Base-by-base conservation (phyloP, 2,329 filamentous ascomycete species). In the Huntiella savannae region DNA sequence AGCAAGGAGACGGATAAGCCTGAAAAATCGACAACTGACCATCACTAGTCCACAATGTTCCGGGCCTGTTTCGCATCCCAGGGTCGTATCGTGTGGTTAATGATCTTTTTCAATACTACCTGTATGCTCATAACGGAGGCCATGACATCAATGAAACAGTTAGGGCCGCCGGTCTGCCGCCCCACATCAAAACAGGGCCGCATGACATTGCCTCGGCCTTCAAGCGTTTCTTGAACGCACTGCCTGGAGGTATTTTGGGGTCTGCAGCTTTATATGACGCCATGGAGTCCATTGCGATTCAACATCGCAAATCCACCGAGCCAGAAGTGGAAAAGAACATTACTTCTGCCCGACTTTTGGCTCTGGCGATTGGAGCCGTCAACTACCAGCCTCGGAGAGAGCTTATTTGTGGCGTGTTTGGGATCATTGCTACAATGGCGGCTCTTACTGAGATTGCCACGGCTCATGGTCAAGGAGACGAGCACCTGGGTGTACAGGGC, bases 151-250 rank as follows among this genome's bases (percentile, higher is more conserved):
- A 63, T 22, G 65, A 69, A 13, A 81, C 76, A 0, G 72, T 75
- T 22, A 65, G 71, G 33, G 71, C 66, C 43, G 69, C 74, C 4
- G 74, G 66, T 36, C 61, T 82, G 1, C 77, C 78, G 3, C 57
- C 60, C 2, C 74, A 79, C 53, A 73, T 82, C 50, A 66, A 66
- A 34, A 70, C 64, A 40, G 67, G 70, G 5, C 64, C 74, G 3
- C 74, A 81, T 50, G 78, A 82, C 58, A 70, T 82, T 28, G 77
- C 77, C 2, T 77, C 75, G 2, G 67, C 73, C 0, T 80, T 82
- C 59, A 82, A 82, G 54, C 69, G 67, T 10, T 63, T 82, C n/a
- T 61, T 82, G 1, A 66, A 69, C 0, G 71, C 71, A 1, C 57
- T 82, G 0, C 76, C 77, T 0, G 77, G 77, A 0, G 78, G 78